Conservation (phyloP, 2,329 filamentous ascomycete genomes). For the Penicillium sp. region DNA sequence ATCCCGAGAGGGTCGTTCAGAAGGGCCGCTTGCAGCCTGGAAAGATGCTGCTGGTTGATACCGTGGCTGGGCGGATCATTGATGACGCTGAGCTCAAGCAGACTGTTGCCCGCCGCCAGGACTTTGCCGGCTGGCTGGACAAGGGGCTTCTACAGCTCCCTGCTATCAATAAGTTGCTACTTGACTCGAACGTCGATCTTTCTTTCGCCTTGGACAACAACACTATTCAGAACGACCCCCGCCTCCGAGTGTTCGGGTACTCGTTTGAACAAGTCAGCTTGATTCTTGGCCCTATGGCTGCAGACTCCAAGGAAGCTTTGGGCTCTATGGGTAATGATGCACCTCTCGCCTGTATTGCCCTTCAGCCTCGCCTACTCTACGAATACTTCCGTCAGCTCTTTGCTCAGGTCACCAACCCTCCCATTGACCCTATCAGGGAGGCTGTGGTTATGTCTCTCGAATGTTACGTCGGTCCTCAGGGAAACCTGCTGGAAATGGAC, state of each 20-base stretch:
- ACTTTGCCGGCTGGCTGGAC: constrained; percentile 83
- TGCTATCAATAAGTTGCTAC: constrained; percentile 57
- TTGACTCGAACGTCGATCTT: constrained; percentile 52
- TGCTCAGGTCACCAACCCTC: constrained; percentile 94
- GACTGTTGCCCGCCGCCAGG: constrained; percentile 73
- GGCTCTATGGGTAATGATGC: constrained; percentile 98
- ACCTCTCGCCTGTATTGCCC: constrained; percentile 81
- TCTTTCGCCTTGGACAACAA: constrained; percentile 57
- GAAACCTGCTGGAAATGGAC: constrained; percentile 90
- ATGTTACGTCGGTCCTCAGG: constrained; percentile 91
- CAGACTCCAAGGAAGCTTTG: constrained; percentile 91
- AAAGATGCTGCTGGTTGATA: constrained; percentile 93
- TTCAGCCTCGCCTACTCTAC: constrained; percentile 76
- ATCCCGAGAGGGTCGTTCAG: constrained; percentile 79
- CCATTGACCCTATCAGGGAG: constrained; percentile 93
- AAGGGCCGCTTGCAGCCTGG: constrained; percentile 91
- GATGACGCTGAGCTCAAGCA: constrained; percentile 87
- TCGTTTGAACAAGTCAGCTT: constrained; percentile 91
- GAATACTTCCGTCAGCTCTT: constrained; percentile 98
- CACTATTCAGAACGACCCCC: constrained; percentile 71
- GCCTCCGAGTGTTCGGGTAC: constrained; percentile 81
- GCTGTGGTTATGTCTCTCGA: constrained; percentile 97
- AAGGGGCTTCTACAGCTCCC: constrained; percentile 75
- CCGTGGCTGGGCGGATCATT: constrained; percentile 80
- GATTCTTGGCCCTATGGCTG: constrained; percentile 87